phyloP scores from a whole-genome alignment of 257 asterid genomes.

The Oldenlandia corymbosa region DNA sequence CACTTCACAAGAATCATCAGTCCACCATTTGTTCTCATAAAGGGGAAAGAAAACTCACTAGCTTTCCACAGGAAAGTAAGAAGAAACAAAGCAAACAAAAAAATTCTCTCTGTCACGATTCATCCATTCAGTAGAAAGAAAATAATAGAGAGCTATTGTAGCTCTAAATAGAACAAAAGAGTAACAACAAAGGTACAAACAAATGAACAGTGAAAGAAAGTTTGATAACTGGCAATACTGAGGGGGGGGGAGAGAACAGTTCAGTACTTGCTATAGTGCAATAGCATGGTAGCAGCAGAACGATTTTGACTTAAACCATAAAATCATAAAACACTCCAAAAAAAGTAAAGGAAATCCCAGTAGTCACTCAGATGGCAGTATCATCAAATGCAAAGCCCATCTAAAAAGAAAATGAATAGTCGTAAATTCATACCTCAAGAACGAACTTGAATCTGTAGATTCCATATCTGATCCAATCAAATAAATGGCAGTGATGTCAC shows the following conservation, averaged over 20 bases:
- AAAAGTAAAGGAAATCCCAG: not conserved
- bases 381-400: constrained; percentile 11
- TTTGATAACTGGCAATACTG: not conserved
- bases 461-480: constrained; percentile 28
- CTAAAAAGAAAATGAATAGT: not conserved
- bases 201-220: not conserved
- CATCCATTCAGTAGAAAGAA: not conserved
- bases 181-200: not conserved
- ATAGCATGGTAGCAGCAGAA: not conserved
- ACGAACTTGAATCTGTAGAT: constrained; percentile 45
- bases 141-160: too few species aligned
- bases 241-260: not conserved
- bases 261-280: not conserved
- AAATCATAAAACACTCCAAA: not conserved
- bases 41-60: fast-evolving
- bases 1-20: not conserved
- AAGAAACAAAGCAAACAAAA: not conserved
- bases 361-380: too few species aligned
- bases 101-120: not conserved
- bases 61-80: not conserved
- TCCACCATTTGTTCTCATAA: not conserved
- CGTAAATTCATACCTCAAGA: constrained; percentile 46
- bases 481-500: not conserved
- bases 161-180: not conserved
- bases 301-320: not conserved